Conservation (phyloP, 2,329 filamentous ascomycete species). For the Coleophoma crateriformis region DNA sequence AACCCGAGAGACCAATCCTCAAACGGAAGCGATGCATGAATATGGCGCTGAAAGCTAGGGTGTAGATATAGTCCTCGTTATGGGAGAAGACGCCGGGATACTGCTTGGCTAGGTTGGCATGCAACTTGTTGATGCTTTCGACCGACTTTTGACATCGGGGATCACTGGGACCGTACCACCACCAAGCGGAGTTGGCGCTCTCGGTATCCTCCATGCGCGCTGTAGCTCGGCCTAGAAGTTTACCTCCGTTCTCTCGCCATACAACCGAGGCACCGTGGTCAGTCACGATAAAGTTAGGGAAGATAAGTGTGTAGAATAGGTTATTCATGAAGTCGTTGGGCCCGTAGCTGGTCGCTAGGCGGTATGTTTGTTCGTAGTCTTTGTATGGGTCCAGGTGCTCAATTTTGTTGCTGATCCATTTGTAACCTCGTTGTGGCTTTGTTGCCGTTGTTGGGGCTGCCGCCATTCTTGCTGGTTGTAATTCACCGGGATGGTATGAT, state of each 20-base stretch:
- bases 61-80: not conserved
- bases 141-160: not conserved
- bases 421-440: not conserved
- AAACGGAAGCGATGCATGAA: not conserved
- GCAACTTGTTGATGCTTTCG: not conserved
- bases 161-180: not conserved
- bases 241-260: not conserved
- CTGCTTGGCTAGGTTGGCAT: not conserved
- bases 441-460: too few relatives aligned
- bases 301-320: not conserved
- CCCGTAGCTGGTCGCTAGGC: not conserved
- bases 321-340: not conserved
- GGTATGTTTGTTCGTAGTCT: not conserved
- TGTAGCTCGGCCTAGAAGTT: not conserved
- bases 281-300: not conserved
- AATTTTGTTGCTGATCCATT: not conserved
- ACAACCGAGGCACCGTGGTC: not conserved
- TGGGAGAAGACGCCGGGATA: not conserved
- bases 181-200: not conserved
- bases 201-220: not conserved
- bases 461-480: too few relatives aligned
- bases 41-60: not conserved
- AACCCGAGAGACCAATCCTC: not conserved
- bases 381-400: not conserved
- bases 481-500: too few relatives aligned